phyloP scores from a whole-genome alignment of 768 basidiomycete genomes.

The Cytidiella melzeri region DNA sequence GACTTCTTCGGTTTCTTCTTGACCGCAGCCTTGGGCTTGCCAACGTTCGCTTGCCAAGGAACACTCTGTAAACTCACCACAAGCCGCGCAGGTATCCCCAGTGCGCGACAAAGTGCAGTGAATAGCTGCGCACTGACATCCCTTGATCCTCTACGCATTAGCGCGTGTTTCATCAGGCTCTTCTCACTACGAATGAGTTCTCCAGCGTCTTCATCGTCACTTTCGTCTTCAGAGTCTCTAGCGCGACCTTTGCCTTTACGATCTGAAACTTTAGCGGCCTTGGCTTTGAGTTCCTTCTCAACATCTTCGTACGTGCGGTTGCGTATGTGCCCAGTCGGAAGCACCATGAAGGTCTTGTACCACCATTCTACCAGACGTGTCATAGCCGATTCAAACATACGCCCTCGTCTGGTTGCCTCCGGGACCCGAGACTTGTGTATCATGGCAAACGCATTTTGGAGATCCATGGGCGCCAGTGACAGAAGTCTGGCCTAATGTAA shows the following conservation, averaged over 20 bases:
- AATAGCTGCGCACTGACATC: conserved; percentile 90
- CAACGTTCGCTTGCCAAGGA: conserved; percentile 74
- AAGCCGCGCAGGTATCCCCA: conserved; percentile 81
- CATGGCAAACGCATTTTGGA: conserved; percentile 76
- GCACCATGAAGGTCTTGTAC: conserved; percentile 63
- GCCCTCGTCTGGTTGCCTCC: conserved; percentile 73
- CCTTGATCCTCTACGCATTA: conserved; percentile 73
- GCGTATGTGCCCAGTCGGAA: conserved; percentile 60
- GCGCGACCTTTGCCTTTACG: conserved; percentile 26
- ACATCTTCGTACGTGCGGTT: conserved; percentile 77
- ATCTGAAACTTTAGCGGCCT: background rate
- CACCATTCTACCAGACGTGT: conserved; percentile 80
- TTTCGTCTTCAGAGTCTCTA: conserved; percentile 32
- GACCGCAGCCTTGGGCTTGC: conserved; percentile 43
- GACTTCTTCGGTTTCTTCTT: conserved; percentile 29
- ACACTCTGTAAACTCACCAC: conserved; percentile 89
- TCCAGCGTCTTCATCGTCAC: conserved; percentile 37
- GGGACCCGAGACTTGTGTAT: conserved; percentile 81
- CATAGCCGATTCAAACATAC: conserved; percentile 82
- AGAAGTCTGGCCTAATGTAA: conserved; percentile 74
- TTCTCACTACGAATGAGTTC: conserved; percentile 73
- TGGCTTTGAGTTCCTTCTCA: conserved; percentile 26
- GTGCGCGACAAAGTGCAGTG: conserved; percentile 79
- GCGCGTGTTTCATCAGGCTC: conserved; percentile 89
- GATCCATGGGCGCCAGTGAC: conserved; percentile 72